These are phyloP conservation scores for Aspergillus persii DNA, from an alignment of 2,329 filamentous ascomycete genomes.

Conservation along the genomic window DNA sequence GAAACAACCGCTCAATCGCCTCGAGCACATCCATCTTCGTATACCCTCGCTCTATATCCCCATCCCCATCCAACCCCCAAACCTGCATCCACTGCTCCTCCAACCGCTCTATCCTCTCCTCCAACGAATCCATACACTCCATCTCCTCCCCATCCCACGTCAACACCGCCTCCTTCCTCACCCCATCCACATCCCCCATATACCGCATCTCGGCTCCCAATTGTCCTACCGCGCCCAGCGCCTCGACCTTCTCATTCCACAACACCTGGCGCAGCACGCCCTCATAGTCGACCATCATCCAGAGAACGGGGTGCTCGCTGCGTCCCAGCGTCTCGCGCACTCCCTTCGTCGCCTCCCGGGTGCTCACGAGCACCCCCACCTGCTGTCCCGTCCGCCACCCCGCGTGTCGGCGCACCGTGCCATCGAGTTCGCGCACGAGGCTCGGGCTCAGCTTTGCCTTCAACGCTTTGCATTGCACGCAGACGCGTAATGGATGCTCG, in stretches of 20 bases:
- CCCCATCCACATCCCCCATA: slow-evolving; percentile 15
- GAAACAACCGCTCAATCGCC: slow-evolving; percentile 26
- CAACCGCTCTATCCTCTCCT: slow-evolving; percentile 20
- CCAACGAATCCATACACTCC: slow-evolving; percentile 32
- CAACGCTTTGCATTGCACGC: slow-evolving; percentile 49
- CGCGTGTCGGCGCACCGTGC: slow-evolving; percentile 65
- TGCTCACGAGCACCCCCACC: slow-evolving; percentile 68
- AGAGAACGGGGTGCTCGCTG: slow-evolving; percentile 70
- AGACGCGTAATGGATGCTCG: slow-evolving; percentile 36
- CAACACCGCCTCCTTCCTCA: slow-evolving; percentile 28
- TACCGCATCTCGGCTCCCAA: slow-evolving; percentile 40
- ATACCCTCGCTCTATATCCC: slow-evolving; percentile 8
- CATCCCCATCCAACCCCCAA: slow-evolving; percentile 22
- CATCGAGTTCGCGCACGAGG: slow-evolving; percentile 51
- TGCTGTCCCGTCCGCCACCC: slow-evolving; percentile 67
- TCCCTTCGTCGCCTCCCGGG: slow-evolving; percentile 71
- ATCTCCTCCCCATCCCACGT: slow-evolving; percentile 39
- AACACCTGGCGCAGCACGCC: slow-evolving; percentile 42
- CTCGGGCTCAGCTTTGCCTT: slow-evolving; percentile 44
- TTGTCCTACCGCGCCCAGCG: slow-evolving; percentile 35
- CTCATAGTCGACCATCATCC: slow-evolving; percentile 44
- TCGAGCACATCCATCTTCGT: slow-evolving; percentile 26
- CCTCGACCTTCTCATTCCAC: slow-evolving; percentile 44
- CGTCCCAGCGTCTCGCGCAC: slow-evolving; percentile 69
- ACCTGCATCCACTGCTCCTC: slow-evolving; percentile 29